Evolutionary conservation across 768 basidiomycete species (phyloP).

Genomic region (Rhodosporidiobolus sp.): DNA sequence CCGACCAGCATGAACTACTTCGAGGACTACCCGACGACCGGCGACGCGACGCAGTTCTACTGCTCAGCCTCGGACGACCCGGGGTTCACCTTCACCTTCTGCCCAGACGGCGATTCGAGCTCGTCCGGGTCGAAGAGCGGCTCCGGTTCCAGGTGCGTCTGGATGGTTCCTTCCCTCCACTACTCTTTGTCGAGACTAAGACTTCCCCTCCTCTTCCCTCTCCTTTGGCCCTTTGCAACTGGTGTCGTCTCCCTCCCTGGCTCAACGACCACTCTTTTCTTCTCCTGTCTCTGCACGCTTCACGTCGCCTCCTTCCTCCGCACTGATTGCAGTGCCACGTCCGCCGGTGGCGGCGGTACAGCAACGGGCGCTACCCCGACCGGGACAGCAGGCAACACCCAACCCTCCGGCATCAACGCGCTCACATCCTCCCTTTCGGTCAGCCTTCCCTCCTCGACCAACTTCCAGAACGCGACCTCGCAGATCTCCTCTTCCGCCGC

Average conservation of each 20-base stretch:
- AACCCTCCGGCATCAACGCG: slow-evolving; percentile 9
- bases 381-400: background rate
- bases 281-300: background rate
- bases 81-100: slow-evolving; percentile 24
- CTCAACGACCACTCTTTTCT: too few relatives aligned
- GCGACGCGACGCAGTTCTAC: slow-evolving; percentile 3
- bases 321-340: background rate
- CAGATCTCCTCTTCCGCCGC: background rate
- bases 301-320: background rate
- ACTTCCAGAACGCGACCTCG: background rate
- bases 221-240: too few relatives aligned
- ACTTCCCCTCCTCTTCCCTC: background rate
- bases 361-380: background rate
- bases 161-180: too few relatives aligned
- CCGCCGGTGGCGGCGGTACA: background rate
- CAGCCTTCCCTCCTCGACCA: background rate
- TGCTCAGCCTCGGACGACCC: background rate
- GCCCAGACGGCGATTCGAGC: slow-evolving; percentile 16
- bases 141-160: background rate
- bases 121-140: background rate
- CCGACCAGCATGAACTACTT: slow-evolving; percentile 11
- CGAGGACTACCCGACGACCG: background rate
- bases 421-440: slow-evolving; percentile 13
- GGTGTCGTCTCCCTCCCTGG: too few relatives aligned
- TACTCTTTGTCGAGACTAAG: too few relatives aligned